These are phyloP conservation scores for Flagelloscypha sp. DNA, from an alignment of 768 basidiomycete species.

Conservation along the genomic window DNA sequence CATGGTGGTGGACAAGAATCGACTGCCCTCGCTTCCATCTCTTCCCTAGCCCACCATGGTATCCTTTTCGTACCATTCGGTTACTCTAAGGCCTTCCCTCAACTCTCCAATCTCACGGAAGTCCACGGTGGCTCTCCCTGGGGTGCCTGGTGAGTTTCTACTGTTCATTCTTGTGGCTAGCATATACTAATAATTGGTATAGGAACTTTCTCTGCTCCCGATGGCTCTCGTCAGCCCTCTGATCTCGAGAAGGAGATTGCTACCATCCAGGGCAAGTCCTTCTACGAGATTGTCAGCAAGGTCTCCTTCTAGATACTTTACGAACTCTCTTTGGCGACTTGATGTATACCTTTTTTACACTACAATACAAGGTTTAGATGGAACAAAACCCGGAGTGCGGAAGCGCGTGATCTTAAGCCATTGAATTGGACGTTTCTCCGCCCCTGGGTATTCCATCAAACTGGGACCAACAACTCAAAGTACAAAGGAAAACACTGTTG, in stretches of 20 bases:
- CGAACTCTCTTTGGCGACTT: no score
- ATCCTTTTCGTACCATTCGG: constrained; percentile 68
- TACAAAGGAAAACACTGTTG: no score
- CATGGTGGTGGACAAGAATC: constrained; percentile 77
- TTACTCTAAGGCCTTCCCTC: constrained; percentile 40
- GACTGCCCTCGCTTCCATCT: constrained; percentile 43
- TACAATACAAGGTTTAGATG: no score
- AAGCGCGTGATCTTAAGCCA: no score
- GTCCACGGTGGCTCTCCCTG: neutral
- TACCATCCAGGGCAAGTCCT: constrained; percentile 45
- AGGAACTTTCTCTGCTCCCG: constrained; percentile 51
- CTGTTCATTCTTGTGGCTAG: constrained; percentile 11
- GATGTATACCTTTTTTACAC: no score
- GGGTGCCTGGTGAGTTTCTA: constrained; percentile 4
- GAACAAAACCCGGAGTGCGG: no score
- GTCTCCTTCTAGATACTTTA: constrained; percentile 33
- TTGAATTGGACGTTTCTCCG: no score
- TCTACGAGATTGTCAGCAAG: constrained; percentile 41
- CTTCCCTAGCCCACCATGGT: constrained; percentile 65
- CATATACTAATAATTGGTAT: no score
- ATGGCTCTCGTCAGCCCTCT: constrained; percentile 54
- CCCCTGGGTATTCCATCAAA: no score
- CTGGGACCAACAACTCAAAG: no score
- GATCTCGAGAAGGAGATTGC: constrained; percentile 51
- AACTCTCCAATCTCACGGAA: constrained; percentile 23